Base-by-base conservation (phyloP, 2,329 filamentous ascomycete species). In the Trichoderma endophyticum region DNA sequence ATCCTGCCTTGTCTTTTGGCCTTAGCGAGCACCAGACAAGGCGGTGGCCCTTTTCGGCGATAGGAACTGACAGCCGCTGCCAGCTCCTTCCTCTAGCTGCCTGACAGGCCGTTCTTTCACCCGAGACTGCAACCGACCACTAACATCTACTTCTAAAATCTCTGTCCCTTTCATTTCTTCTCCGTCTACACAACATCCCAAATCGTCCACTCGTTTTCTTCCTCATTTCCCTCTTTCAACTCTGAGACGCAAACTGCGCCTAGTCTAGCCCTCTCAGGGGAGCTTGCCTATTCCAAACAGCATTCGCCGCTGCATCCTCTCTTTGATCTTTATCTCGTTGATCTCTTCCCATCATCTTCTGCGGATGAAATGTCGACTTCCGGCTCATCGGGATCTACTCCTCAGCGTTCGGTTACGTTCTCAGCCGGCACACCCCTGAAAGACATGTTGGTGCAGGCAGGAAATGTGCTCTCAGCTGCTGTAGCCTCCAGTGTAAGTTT, bases 351-450 rank as follows among this genome's bases (percentile, higher is more conserved):
- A 28, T 14, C 24, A 62, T 59, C 56, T 15, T 28, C 32, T 70
- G 43, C 57, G 57, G 57, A 48, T 56, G 74, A 69, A 71, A 83
- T 83, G 81, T 77, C 80, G 68, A 72, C 77, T 65, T 70, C 77
- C 34, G 77, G 77, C 60, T 75, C 76, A 43, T 74, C 76, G 62
- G 76, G 72, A 21, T 77, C 78, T 34, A 77, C 80, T 65, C 75
- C 79, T 34, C 76, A 78, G 72, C 76, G 74, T 71, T 74, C 71
- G 56, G 69, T 73, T 21, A 62, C 76, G 30, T 56, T 73, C 15
- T 69, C 73, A 48, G 64, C 70, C 51, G 70, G 71, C 36, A 51
- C 71, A 71, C 62, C 71, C 34, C 76, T 77, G 39, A 76, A 77
- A 36, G 78, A 78, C 14, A 73, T 70, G 59, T 34, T 66, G 34